These are phyloP conservation scores for Ammopiptanthus mongolicus DNA, from an alignment of 306 rosid species.

Conservation along the genomic window DNA sequence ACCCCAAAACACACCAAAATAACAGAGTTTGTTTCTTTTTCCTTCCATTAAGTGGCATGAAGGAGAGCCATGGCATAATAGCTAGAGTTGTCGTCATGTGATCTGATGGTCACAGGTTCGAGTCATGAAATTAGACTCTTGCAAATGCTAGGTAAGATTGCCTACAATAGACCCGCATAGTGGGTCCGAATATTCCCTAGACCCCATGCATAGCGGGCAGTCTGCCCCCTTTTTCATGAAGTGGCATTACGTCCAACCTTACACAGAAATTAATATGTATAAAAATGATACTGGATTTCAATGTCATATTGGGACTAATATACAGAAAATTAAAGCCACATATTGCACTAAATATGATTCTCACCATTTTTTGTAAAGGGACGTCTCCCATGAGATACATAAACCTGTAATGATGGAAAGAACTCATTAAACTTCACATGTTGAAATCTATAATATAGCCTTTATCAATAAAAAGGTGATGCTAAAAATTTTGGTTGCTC, in stretches of 20 bases:
- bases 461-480: not conserved
- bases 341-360: slow-evolving; percentile 15
- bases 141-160: too few species aligned
- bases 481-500: not conserved
- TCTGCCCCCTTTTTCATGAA: not conserved
- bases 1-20: not conserved
- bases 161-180: not conserved
- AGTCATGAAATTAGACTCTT: too few species aligned
- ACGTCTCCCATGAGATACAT: slow-evolving; percentile 74
- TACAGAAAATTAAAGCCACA: slow-evolving; percentile 7
- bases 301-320: not conserved
- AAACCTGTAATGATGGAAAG: slow-evolving; percentile 49
- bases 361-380: slow-evolving; percentile 68
- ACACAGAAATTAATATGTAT: not conserved
- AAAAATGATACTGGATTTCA: not conserved
- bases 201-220: not conserved
- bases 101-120: too few species aligned
- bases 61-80: too few species aligned
- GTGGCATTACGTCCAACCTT: not conserved
- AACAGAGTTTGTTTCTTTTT: not conserved
- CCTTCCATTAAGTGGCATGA: too few species aligned
- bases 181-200: not conserved
- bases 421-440: not conserved
- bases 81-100: too few species aligned
- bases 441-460: not conserved